Evolutionary conservation across 1,284 basidiomycete genomes (phyloP), one percentile per base, ranked within the genome.

Genomic region (Ceratobasidium sp.): DNA sequence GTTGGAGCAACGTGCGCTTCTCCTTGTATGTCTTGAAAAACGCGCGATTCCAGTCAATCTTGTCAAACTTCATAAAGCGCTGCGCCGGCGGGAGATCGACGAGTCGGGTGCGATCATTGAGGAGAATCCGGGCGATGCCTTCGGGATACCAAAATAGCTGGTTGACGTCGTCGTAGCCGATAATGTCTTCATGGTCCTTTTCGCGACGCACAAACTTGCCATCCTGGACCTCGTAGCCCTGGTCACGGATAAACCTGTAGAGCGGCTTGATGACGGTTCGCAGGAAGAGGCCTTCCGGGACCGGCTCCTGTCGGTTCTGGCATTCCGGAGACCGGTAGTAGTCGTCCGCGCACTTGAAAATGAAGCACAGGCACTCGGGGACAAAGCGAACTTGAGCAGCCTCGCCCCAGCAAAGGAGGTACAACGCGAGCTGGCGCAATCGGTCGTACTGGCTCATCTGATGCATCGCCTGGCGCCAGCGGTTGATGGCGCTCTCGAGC

Each of bases 121-220:
- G 85, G 14, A 89, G 86, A 77, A 99, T 98, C 49, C 94, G 86
- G 33, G 95, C 92, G 77, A 99, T 96, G 49, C 97, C 97, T 78
- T 99, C 97, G 4, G 97, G 97, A 81, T 99, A 99, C 96, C 96
- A 99, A 83, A 99, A 99, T 56, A 99, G 84, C 81, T 99, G 96
- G 81, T 99, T 99, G 78, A 99, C 92, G 81, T 99, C 96, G 81
- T 99, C 96, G 79, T 99, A 99, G 12, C 96, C 97, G 79, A 99
- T 98, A 78, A 98, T 95, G 76, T 91, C 86, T 75, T 95, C 90
- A 80, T 98, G 97, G 78, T 99, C 96, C 79, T 86, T 86, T 84
- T 99, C 96, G 79, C 92, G 87, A 77, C 93, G 86, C 62, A 99
- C 90, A 80, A 97, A 98, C 81, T 95, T 95, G 64, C 95, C 96